Base-by-base conservation (phyloP, 192 early-diverging fungal species). In the Gonapodya sp. region DNA sequence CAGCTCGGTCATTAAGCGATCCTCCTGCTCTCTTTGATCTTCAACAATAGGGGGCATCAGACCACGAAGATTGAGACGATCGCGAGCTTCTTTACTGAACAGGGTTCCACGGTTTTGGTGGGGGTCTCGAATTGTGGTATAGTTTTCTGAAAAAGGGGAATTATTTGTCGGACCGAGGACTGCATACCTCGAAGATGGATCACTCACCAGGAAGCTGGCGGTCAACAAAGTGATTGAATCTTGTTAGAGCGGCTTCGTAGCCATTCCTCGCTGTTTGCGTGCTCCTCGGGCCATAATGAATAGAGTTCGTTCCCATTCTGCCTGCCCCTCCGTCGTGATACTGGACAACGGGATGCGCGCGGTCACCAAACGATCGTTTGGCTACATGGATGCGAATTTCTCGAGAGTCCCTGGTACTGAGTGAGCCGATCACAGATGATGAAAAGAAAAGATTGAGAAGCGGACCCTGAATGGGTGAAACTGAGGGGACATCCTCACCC, bases 11-110 rank as follows among this genome's bases (percentile, higher is more conserved):
- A 94, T 83, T 0, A 93, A 94, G 77, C 95, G 93, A 36, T 89
- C 88, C 81, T 93, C 92, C 84, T 97, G 95, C 18, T 85, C 83
- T 0, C 91, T 89, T 78, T 93, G 86, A 79, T 84, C 90, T 87
- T 96, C 95, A 80, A 95, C 88, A 35, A 87, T 89, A 35, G 89
- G 82, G 2, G 96, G 96, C 0, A 91, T 81, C 36, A 96, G 88
- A 36, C 94, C 95, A 35, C 88, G 83, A 77, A 95, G 84, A 36
- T 88, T 85, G 36, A 95, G 84, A 30, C 87, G 83, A 31, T 85
- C 82, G 77, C 95, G 92, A 0, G 81, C 81, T 0, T 83, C 79
- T 1, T 72, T 14, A 18, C 89, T 80, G 79, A 90, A 86, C 0
- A 88, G 83, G 35, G 93, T 94, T 35, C 94, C 94, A 24, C 46